Percentiles rank a stretch among this genome's conserved stretches.
Evolutionary conservation across 2,329 filamentous ascomycete species (phyloP).

Genomic region (Epichloe coenophiala): DNA sequence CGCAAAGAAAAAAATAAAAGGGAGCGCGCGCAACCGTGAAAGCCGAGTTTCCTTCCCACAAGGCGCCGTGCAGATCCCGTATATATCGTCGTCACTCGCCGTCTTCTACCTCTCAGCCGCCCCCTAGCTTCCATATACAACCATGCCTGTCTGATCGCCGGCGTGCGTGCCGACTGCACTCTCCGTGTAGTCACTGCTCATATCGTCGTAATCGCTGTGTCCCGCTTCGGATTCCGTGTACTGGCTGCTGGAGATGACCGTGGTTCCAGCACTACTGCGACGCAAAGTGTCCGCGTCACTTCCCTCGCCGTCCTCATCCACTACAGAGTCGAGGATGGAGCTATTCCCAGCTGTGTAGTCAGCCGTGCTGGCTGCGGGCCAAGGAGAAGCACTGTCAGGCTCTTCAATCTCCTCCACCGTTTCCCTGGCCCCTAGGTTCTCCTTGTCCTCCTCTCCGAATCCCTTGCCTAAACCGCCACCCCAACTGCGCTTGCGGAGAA

Average conservation of each 20-base stretch:
- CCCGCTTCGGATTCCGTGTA: conserved; percentile 23
- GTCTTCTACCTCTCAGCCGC: background rate
- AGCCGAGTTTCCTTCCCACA: background rate
- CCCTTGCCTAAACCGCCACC: conserved; percentile 35
- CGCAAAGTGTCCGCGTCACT: conserved; percentile 40
- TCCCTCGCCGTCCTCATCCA: conserved; percentile 10
- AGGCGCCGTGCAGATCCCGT: background rate
- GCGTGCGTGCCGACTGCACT: conserved; percentile 18
- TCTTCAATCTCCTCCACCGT: conserved; percentile 43
- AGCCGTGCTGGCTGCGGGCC: conserved; percentile 1
- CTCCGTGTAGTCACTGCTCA: conserved; percentile 35
- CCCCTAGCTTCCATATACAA: conserved; percentile 16
- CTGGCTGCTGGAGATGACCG: conserved; percentile 30
- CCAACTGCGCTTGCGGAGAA: conserved; percentile 57
- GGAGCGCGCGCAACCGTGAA: background rate
- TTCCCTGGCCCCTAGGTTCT: conserved; percentile 50
- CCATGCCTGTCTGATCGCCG: conserved; percentile 19
- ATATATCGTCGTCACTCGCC: background rate
- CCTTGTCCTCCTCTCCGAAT: conserved; percentile 44
- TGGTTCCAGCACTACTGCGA: conserved; percentile 33
- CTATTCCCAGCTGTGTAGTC: conserved; percentile 5
- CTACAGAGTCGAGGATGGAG: conserved; percentile 8
- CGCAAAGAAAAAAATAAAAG: too few relatives aligned
- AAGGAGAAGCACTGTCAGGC: conserved; percentile 12
- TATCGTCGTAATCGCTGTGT: conserved; percentile 27